Evolutionary conservation across 1,284 basidiomycete species (phyloP).

Genomic region (Athelia sp.): DNA sequence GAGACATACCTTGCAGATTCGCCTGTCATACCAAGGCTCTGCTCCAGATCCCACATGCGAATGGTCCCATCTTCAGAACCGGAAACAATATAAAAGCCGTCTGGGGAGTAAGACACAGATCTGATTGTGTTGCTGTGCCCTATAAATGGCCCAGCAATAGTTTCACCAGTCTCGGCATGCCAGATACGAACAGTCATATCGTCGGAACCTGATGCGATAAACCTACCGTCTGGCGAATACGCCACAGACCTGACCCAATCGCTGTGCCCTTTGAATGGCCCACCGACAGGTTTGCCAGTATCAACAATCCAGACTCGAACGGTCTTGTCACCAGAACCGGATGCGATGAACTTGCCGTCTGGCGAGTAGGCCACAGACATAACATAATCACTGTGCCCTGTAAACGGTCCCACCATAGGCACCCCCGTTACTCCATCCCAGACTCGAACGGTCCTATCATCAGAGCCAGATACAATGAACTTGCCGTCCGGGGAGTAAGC

Average conservation of each 20-base stretch:
- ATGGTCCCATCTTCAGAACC: not conserved
- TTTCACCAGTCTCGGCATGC: slow-evolving; percentile 1
- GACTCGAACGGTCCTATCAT: slow-evolving; percentile 5
- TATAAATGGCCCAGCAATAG: not conserved
- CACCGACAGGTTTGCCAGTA: slow-evolving; percentile 1
- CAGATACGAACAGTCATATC: slow-evolving; percentile 3
- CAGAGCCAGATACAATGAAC: slow-evolving; percentile 4
- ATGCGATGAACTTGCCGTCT: slow-evolving; percentile 7
- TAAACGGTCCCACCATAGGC: not conserved
- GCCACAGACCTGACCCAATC: slow-evolving; percentile 5
- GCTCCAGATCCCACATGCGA: not conserved
- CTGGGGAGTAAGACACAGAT: not conserved
- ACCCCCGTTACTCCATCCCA: slow-evolving; percentile 5
- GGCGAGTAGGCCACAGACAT: slow-evolving; percentile 10
- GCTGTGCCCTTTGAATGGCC: slow-evolving; percentile 4
- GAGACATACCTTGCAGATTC: too few relatives aligned
- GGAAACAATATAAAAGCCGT: not conserved
- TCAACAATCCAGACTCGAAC: slow-evolving; percentile 9
- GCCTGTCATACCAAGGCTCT: too few relatives aligned
- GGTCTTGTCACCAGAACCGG: slow-evolving; percentile 8
- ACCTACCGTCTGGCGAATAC: slow-evolving; percentile 8
- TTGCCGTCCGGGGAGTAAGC: not conserved
- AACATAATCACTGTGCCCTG: slow-evolving; percentile 1
- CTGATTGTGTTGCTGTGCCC: slow-evolving; percentile 2
- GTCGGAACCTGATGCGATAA: slow-evolving; percentile 3